These are phyloP conservation scores for Sarcodon aspratus DNA, from an alignment of 768 basidiomycete species.

Conservation along the genomic window DNA sequence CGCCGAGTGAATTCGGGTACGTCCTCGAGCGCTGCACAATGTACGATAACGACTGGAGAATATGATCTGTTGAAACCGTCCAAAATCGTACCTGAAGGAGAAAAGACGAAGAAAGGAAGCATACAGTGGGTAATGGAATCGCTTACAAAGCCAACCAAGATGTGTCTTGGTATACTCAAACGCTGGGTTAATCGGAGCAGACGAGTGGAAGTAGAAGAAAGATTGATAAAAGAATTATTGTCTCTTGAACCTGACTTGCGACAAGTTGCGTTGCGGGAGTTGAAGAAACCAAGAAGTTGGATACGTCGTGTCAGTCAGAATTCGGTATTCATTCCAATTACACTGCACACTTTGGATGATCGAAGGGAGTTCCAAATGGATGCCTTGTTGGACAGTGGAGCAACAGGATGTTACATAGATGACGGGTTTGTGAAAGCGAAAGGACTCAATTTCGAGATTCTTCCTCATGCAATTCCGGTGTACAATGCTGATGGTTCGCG, in stretches of 20 bases:
- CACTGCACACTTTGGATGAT: slow-evolving; percentile 1
- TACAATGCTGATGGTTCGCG: slow-evolving; percentile 9
- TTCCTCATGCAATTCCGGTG: slow-evolving; percentile 3
- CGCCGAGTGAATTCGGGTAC: too few relatives aligned
- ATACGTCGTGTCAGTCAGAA: not conserved
- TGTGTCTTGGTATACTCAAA: too few relatives aligned
- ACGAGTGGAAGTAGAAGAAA: not conserved
- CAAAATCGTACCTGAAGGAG: too few relatives aligned
- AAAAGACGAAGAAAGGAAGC: too few relatives aligned
- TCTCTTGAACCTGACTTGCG: not conserved
- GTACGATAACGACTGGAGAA: too few relatives aligned
- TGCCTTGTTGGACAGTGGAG: slow-evolving; percentile 12
- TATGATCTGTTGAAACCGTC: too few relatives aligned
- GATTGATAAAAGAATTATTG: slow-evolving; percentile 1
- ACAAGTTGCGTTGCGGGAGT: slow-evolving; percentile 4
- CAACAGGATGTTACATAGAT: slow-evolving; percentile 12
- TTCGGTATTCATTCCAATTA: slow-evolving; percentile 1
- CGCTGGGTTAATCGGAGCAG: too few relatives aligned
- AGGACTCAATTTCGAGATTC: not conserved
- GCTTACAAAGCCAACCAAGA: too few relatives aligned
- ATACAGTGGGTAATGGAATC: too few relatives aligned
- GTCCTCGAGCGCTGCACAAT: too few relatives aligned
- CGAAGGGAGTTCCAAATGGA: slow-evolving; percentile 1
- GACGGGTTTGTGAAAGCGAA: slow-evolving; percentile 2
- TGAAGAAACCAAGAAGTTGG: slow-evolving; percentile 2